Conservation (phyloP, 23 red algal genomes). For the Agarophyton chilense region DNA sequence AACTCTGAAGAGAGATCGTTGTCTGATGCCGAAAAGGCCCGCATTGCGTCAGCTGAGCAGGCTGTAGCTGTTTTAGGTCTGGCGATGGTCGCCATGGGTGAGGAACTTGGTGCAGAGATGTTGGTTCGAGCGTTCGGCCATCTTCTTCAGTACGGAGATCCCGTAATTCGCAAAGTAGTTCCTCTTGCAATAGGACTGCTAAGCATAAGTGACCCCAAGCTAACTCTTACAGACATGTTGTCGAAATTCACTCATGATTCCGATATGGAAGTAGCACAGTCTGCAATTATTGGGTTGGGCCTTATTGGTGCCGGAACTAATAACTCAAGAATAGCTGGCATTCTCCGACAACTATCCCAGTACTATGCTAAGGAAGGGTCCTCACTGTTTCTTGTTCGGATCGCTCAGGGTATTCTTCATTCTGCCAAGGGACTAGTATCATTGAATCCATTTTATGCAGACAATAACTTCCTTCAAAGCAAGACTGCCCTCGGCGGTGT, state of each 20-base stretch:
- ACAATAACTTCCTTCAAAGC: conserved; percentile 75
- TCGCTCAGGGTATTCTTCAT: conserved; percentile 95
- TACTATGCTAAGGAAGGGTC: conserved; percentile 89
- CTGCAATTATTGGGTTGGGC: conserved; percentile 86
- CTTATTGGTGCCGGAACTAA: conserved; percentile 96
- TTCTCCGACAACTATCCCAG: conserved; percentile 87
- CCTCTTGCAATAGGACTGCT: conserved; percentile 88
- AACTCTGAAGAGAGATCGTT: not conserved
- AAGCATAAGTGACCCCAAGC: conserved; percentile 84
- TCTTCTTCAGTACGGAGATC: conserved; percentile 89
- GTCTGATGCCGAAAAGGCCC: conserved; percentile 45
- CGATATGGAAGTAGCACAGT: conserved; percentile 87
- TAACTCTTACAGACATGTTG: conserved; percentile 82
- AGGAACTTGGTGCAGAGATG: conserved; percentile 90
- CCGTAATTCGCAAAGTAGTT: conserved; percentile 74
- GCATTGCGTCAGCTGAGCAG: conserved; percentile 65
- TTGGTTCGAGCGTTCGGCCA: conserved; percentile 83
- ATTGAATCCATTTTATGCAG: conserved; percentile 81
- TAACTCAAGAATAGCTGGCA: conserved; percentile 87
- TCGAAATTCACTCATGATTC: conserved; percentile 95
- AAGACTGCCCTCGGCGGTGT: conserved; percentile 78
- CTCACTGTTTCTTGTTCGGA: conserved; percentile 83
- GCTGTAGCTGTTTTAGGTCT: conserved; percentile 80
- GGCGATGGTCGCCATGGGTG: conserved; percentile 83
- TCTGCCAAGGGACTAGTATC: conserved; percentile 87